Percentiles rank a stretch among this genome's conserved stretches.
Evolutionary conservation across 2,329 filamentous ascomycete genomes (phyloP).

Genomic region (Macrophomina tecta): DNA sequence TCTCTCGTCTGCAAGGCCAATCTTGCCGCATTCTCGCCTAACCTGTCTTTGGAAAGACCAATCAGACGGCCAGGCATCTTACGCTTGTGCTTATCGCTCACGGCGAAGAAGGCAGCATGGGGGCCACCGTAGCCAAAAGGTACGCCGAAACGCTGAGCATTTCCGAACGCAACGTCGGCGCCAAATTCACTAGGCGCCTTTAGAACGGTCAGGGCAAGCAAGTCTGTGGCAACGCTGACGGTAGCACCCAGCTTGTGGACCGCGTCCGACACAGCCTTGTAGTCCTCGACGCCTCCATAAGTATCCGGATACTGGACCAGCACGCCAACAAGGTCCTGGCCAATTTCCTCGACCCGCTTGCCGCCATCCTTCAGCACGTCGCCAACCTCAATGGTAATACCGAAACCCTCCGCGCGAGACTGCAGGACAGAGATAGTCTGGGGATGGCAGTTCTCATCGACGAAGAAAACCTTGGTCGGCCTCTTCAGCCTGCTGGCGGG

Average conservation of each 20-base stretch:
- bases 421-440: slow-evolving; percentile 84
- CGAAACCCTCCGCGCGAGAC: slow-evolving; percentile 89
- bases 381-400: slow-evolving; percentile 75
- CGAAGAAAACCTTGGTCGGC: slow-evolving; percentile 79
- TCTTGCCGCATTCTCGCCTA: slow-evolving; percentile 80
- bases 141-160: slow-evolving; percentile 87
- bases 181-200: slow-evolving; percentile 93
- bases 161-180: slow-evolving; percentile 93
- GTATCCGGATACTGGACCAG: slow-evolving; percentile 96
- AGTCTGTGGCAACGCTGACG: slow-evolving; percentile 86
- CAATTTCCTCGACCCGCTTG: slow-evolving; percentile 72
- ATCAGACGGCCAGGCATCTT: slow-evolving; percentile 92
- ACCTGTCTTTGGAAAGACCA: slow-evolving; percentile 87
- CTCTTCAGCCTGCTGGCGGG: slow-evolving; percentile 74
- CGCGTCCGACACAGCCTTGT: slow-evolving; percentile 72
- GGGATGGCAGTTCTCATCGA: slow-evolving; percentile 81
- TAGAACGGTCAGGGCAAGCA: slow-evolving; percentile 83
- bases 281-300: slow-evolving; percentile 78
- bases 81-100: slow-evolving; percentile 87
- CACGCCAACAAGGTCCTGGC: slow-evolving; percentile 84
- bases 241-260: slow-evolving; percentile 80
- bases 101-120: slow-evolving; percentile 96
- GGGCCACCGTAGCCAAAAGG: slow-evolving; percentile 91
- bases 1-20: slow-evolving; percentile 90
- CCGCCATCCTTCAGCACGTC: slow-evolving; percentile 72